Evolutionary conservation across 1,139 yeast genomes (phyloP).

Genomic region (Geotrichum histeridarum): DNA sequence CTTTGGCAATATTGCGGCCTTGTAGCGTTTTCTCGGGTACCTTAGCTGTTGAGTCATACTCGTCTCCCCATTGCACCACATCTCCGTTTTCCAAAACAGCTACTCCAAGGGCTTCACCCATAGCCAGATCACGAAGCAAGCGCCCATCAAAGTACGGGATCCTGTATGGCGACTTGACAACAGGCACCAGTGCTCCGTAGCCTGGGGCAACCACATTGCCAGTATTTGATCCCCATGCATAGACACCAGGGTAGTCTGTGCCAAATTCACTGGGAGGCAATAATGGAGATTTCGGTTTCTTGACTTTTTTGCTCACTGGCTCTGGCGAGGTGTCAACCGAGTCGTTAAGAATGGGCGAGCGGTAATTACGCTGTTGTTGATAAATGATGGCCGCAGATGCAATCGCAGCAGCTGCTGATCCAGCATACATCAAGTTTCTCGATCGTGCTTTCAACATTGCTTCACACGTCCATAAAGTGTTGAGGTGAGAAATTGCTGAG

Average conservation of each 20-base stretch:
- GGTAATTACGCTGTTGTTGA: neutral
- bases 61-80: slow-evolving; percentile 62
- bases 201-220: slow-evolving; percentile 42
- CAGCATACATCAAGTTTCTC: slow-evolving; percentile 4
- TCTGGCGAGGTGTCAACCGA: neutral
- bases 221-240: slow-evolving; percentile 48
- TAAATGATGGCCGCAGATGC: slow-evolving; percentile 6
- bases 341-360: slow-evolving; percentile 7
- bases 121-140: slow-evolving; percentile 53
- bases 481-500: too few relatives aligned
- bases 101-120: slow-evolving; percentile 52
- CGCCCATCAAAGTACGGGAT: slow-evolving; percentile 59
- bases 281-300: slow-evolving; percentile 2
- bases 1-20: slow-evolving; percentile 45
- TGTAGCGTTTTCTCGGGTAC: slow-evolving; percentile 40
- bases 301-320: slow-evolving; percentile 1
- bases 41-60: slow-evolving; percentile 26
- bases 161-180: slow-evolving; percentile 53
- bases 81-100: slow-evolving; percentile 69
- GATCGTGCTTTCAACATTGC: slow-evolving; percentile 10
- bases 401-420: slow-evolving; percentile 6
- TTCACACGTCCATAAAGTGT: neutral
- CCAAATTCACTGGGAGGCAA: slow-evolving; percentile 2
- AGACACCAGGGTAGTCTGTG: slow-evolving; percentile 44
- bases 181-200: slow-evolving; percentile 30